phyloP scores from a whole-genome alignment of 2,329 filamentous ascomycete genomes.

The Celoporthe dispersa region DNA sequence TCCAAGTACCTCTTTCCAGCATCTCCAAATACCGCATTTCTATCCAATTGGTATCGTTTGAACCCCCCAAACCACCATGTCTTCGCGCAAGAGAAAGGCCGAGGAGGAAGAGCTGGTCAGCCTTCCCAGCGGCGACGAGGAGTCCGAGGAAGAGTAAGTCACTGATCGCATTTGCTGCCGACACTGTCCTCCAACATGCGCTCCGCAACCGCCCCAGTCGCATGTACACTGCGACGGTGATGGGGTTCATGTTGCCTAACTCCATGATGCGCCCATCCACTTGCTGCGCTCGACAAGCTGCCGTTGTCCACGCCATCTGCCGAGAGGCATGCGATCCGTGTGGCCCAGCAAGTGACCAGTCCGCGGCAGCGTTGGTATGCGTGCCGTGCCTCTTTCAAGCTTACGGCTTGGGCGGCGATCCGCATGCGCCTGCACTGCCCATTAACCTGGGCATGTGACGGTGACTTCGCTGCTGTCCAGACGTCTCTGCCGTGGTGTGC shows the following conservation, averaged over 20 bases:
- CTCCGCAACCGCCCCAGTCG: conserved; percentile 24
- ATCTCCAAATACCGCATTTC: conserved; percentile 18
- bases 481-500: neutral
- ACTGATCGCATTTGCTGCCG: conserved; percentile 17
- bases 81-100: conserved; percentile 58
- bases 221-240: conserved; percentile 27
- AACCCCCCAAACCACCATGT: conserved; percentile 42
- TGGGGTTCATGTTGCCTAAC: conserved; percentile 19
- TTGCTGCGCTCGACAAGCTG: neutral
- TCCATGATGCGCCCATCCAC: conserved; percentile 10
- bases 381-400: neutral
- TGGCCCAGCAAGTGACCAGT: neutral
- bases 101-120: conserved; percentile 59
- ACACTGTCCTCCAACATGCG: conserved; percentile 37
- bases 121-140: conserved; percentile 55
- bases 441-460: neutral
- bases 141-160: conserved; percentile 60
- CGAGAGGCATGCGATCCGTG: conserved; percentile 12
- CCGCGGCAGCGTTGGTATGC: neutral
- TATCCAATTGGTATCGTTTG: conserved; percentile 36
- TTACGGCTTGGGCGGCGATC: neutral
- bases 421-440: neutral
- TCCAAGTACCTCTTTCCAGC: neutral
- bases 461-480: neutral
- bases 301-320: neutral